Conservation (phyloP, 148 eudicot species). For the Bassia scoparia region DNA sequence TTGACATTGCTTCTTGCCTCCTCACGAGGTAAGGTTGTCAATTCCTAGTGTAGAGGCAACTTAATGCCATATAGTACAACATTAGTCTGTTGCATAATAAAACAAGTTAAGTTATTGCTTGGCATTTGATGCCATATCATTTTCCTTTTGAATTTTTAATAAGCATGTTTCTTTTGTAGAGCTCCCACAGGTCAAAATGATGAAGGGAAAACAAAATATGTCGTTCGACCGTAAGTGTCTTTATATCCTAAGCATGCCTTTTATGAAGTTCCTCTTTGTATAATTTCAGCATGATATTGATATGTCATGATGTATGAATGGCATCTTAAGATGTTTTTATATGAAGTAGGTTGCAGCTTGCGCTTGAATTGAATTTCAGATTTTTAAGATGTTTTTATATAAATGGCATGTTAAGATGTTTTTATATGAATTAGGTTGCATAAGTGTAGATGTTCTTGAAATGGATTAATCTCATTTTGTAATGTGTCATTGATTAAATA, state of each 20-base stretch:
- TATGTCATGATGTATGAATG: neutral
- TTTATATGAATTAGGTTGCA: no score
- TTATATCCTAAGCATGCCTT: neutral
- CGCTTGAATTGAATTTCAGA: neutral
- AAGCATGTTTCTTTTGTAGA: slow-evolving; percentile 33
- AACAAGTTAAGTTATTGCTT: neutral
- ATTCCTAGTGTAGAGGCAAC: slow-evolving; percentile 5
- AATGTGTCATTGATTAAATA: neutral
- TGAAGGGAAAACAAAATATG: slow-evolving; percentile 90
- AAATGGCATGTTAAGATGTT: no score
- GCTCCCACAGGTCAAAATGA: slow-evolving; percentile 76
- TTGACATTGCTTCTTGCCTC: slow-evolving; percentile 93
- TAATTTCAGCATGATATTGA: neutral
- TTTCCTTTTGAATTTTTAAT: neutral
- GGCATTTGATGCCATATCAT: neutral
- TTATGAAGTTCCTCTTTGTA: neutral
- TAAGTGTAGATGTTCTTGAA: no score
- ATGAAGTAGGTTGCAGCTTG: neutral
- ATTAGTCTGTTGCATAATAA: neutral
- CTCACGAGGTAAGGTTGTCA: slow-evolving; percentile 63
- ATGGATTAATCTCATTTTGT: neutral
- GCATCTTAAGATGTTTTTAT: neutral
- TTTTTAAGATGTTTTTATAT: no score
- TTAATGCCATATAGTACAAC: neutral
- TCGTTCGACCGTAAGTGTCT: slow-evolving; percentile 79